These are phyloP conservation scores for Tetradesmus obliquus DNA, from an alignment of 139 green algal genomes.

Conservation along the genomic window DNA sequence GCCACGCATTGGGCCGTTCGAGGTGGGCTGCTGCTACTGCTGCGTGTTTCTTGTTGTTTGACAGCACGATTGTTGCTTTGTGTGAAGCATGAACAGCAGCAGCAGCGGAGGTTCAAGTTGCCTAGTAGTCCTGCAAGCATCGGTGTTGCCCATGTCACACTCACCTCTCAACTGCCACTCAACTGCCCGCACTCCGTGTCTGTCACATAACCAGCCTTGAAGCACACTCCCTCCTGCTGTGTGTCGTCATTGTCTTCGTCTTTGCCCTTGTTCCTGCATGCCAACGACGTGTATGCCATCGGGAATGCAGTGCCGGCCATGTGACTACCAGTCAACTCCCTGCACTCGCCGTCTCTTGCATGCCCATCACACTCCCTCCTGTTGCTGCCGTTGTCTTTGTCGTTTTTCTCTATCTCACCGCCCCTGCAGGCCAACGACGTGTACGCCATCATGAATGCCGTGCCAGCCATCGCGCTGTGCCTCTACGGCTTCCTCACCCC, in stretches of 20 bases:
- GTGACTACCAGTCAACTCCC: background rate
- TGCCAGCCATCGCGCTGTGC: slow-evolving; percentile 92
- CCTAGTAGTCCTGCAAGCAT: background rate
- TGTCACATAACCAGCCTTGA: too few relatives aligned
- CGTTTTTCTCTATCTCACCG: background rate
- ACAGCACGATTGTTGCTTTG: too few relatives aligned
- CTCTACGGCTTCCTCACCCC: slow-evolving; percentile 93
- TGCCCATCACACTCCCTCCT: background rate
- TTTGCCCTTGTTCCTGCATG: too few relatives aligned
- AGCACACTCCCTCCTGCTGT: too few relatives aligned
- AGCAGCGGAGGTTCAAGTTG: background rate
- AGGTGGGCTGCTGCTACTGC: slow-evolving; percentile 59
- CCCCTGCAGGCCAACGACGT: slow-evolving; percentile 88
- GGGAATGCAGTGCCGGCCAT: background rate
- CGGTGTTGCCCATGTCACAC: too few relatives aligned
- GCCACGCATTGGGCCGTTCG: slow-evolving; percentile 91
- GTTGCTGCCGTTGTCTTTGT: background rate
- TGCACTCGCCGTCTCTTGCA: background rate
- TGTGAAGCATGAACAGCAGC: background rate
- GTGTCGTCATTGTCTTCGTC: too few relatives aligned
- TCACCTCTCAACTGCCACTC: too few relatives aligned
- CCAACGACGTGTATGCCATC: too few relatives aligned
- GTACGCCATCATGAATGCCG: slow-evolving; percentile 93
- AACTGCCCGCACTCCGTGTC: too few relatives aligned
- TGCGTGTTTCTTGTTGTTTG: background rate